These are phyloP conservation scores for Calonectria pseudoturangicola DNA, from an alignment of 2,329 filamentous ascomycete species.

Conservation along the genomic window DNA sequence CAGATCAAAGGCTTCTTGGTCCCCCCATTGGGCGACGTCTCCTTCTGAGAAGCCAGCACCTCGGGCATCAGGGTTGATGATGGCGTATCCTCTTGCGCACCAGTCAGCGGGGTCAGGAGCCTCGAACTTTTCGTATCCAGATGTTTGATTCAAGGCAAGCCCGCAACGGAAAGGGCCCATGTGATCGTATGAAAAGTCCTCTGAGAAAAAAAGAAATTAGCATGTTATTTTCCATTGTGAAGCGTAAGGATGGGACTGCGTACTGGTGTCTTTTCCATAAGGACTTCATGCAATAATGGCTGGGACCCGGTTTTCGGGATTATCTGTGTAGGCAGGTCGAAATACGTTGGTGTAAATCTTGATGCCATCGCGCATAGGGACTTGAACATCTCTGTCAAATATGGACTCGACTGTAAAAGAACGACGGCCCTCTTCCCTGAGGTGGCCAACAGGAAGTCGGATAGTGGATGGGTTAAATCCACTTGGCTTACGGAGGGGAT, in stretches of 20 bases:
- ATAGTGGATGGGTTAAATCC: constrained; percentile 10
- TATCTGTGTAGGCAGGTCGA: background rate
- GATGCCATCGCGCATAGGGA: constrained; percentile 20
- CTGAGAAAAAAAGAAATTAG: background rate
- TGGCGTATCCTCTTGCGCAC: constrained; percentile 11
- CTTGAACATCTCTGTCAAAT: constrained; percentile 16
- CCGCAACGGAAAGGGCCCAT: constrained; percentile 23
- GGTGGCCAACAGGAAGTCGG: constrained; percentile 5
- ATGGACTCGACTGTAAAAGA: constrained; percentile 10
- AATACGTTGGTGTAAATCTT: constrained; percentile 24
- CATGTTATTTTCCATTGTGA: background rate
- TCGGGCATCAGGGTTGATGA: constrained; percentile 21
- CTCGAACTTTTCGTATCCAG: constrained; percentile 32
- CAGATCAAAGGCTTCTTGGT: constrained; percentile 20
- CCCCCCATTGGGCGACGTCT: constrained; percentile 3
- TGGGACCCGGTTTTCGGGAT: background rate
- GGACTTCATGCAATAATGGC: constrained; percentile 25
- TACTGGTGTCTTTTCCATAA: constrained; percentile 16
- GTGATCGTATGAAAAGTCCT: constrained; percentile 7
- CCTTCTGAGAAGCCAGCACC: constrained; percentile 24
- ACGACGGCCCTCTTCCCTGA: background rate
- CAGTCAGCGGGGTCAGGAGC: constrained; percentile 26
- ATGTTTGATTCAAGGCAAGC: constrained; percentile 3
- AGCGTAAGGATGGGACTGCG: background rate
- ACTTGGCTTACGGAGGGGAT: constrained; percentile 9